Conservation (phyloP, 1,284 basidiomycete species). For the Golubevia sp. region DNA sequence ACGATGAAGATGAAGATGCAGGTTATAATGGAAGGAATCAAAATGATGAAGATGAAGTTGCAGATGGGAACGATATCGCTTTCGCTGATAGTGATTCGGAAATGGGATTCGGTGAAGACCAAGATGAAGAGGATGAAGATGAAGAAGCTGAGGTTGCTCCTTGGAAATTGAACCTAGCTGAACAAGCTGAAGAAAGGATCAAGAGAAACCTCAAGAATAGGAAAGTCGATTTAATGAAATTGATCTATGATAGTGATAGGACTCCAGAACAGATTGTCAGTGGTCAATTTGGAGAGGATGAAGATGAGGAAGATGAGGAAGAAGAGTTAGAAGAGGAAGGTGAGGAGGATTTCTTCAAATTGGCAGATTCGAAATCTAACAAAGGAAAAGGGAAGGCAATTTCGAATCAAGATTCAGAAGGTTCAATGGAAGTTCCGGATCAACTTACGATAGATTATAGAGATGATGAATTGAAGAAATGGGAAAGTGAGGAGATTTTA, state of each 20-base stretch:
- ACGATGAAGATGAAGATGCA: slow-evolving; percentile 35
- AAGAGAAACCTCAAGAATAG: slow-evolving; percentile 39
- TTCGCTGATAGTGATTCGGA: slow-evolving; percentile 61
- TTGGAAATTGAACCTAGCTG: slow-evolving; percentile 79
- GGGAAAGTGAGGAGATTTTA: slow-evolving; percentile 82
- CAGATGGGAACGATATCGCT: slow-evolving; percentile 32
- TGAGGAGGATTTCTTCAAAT: slow-evolving; percentile 75
- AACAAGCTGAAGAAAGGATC: slow-evolving; percentile 68
- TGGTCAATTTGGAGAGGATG: slow-evolving; percentile 57
- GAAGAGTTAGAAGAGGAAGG: slow-evolving; percentile 63
- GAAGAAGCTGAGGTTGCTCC: slow-evolving; percentile 64
- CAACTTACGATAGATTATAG: slow-evolving; percentile 10
- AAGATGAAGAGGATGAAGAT: slow-evolving; percentile 43
- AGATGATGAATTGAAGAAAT: slow-evolving; percentile 64
- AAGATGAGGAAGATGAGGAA: slow-evolving; percentile 38
- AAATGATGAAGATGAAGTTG: slow-evolving; percentile 8
- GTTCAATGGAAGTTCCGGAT: neutral
- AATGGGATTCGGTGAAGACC: slow-evolving; percentile 49
- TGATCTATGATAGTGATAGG: slow-evolving; percentile 78
- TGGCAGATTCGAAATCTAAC: slow-evolving; percentile 62
- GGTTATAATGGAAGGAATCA: slow-evolving; percentile 19
- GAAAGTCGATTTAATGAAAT: slow-evolving; percentile 76
- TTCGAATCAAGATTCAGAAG: too few relatives aligned
- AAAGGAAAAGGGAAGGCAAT: slow-evolving; percentile 50
- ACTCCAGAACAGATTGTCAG: slow-evolving; percentile 74